Conservation (phyloP, 1,139 yeast genomes). For the Scheffersomyces cryptocercus region DNA sequence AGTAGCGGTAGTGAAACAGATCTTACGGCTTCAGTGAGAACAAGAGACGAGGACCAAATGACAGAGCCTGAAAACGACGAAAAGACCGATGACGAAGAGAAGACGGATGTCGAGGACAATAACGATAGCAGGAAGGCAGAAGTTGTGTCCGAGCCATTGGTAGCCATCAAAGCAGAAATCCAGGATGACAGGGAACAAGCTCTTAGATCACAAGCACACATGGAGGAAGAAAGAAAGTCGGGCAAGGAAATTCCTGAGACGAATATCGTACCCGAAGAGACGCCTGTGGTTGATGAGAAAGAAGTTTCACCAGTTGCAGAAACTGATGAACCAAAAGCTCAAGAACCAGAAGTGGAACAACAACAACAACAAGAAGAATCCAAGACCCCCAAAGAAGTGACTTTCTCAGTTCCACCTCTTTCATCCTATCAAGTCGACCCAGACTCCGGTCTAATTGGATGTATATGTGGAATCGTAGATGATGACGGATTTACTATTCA, state of each 20-base stretch:
- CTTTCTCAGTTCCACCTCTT: conserved; percentile 30
- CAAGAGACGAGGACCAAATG: conserved; percentile 12
- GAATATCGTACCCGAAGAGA: not conserved
- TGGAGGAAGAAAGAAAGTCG: not conserved
- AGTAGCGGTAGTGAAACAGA: not conserved
- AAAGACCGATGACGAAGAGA: conserved; percentile 15
- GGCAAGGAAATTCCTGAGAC: not conserved
- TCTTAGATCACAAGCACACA: not conserved
- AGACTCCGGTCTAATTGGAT: conserved; percentile 83
- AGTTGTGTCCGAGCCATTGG: no score
- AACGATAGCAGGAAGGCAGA: not conserved
- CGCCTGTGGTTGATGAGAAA: not conserved
- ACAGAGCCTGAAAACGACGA: conserved; percentile 20
- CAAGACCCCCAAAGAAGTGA: not conserved
- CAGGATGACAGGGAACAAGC: conserved; percentile 1
- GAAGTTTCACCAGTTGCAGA: not conserved
- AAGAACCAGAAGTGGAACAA: not conserved
- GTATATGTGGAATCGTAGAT: conserved; percentile 85
- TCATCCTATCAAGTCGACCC: conserved; percentile 63
- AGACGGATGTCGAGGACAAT: conserved; percentile 17
- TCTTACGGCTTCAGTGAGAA: not conserved
- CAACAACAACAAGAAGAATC: not conserved
- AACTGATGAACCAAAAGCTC: conserved; percentile 2
- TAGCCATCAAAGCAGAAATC: no score
- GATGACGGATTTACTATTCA: conserved; percentile 96